A percentile compares a stretch with the other conserved stretches of the same genome.
These are phyloP conservation scores for Hibiscus mutabilis DNA, from an alignment of 345 rosid genomes.

Conservation along the genomic window DNA sequence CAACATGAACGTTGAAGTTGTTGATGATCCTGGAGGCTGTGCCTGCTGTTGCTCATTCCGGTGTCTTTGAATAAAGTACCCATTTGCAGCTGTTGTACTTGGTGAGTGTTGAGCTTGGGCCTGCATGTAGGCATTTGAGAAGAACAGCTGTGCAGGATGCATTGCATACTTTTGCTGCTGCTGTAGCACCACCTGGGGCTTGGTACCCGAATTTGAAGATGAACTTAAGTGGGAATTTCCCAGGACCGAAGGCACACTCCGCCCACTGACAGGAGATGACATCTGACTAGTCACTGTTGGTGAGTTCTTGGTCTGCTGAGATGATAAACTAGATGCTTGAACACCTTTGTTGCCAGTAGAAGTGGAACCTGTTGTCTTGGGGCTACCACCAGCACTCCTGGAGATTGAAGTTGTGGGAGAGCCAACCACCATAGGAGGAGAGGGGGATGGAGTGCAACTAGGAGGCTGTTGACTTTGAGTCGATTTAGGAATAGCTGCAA, in stretches of 20 bases:
- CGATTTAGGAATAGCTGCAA: constrained; percentile 62
- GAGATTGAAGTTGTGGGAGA: constrained; percentile 82
- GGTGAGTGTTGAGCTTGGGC: constrained; percentile 45
- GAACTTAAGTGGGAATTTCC: constrained; percentile 53
- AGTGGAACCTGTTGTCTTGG: constrained; percentile 58
- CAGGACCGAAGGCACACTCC: constrained; percentile 54
- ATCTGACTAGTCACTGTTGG: constrained; percentile 44
- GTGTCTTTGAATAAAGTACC: constrained; percentile 64
- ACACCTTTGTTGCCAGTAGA: constrained; percentile 60
- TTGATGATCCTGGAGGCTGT: constrained; percentile 34
- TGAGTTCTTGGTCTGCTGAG: constrained; percentile 66
- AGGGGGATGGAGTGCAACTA: constrained; percentile 45
- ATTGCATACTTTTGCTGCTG: constrained; percentile 40
- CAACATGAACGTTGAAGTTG: constrained; percentile 35
- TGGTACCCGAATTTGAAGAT: constrained; percentile 42
- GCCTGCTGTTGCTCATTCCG: constrained; percentile 40
- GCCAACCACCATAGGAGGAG: constrained; percentile 60
- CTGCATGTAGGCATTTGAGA: constrained; percentile 48
- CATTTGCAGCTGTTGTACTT: constrained; percentile 30
- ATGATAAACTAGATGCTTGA: constrained; percentile 52
- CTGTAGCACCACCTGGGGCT: constrained; percentile 40
- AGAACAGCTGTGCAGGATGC: constrained; percentile 55
- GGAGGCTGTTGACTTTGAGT: constrained; percentile 50
- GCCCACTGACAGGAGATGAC: constrained; percentile 57
- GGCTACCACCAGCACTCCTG: constrained; percentile 86